These are phyloP conservation scores for Fusarium sp. DNA, from an alignment of 2,329 filamentous ascomycete species.

Conservation along the genomic window DNA sequence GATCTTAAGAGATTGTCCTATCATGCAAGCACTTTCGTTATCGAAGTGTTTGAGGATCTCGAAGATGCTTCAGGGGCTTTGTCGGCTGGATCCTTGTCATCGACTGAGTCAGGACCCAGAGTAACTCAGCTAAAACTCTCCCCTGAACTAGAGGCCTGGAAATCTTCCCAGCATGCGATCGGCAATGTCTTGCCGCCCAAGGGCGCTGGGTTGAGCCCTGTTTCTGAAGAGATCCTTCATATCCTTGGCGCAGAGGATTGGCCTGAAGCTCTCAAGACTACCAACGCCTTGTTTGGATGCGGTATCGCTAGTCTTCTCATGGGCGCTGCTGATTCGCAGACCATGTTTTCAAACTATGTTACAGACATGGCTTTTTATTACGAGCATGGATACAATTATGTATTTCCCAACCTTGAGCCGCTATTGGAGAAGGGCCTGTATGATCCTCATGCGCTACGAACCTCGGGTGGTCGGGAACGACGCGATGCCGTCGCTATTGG, in stretches of 20 bases:
- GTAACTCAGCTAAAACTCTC: slow-evolving; percentile 35
- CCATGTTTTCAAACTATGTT: slow-evolving; percentile 45
- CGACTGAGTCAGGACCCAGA: slow-evolving; percentile 20
- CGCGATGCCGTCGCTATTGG: slow-evolving; percentile 39
- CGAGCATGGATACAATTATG: slow-evolving; percentile 44
- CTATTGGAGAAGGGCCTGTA: slow-evolving; percentile 32
- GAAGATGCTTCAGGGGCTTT: slow-evolving; percentile 28
- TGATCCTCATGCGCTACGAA: slow-evolving; percentile 38
- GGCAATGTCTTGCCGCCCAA: slow-evolving; percentile 41
- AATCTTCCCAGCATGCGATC: slow-evolving; percentile 31
- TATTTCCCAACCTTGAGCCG: slow-evolving; percentile 40
- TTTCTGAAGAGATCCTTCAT: slow-evolving; percentile 22
- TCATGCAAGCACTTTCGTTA: slow-evolving; percentile 34
- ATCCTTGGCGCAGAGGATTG: slow-evolving; percentile 36
- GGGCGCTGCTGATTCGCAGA: slow-evolving; percentile 37
- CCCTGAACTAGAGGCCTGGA: slow-evolving; percentile 40
- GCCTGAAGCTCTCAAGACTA: slow-evolving; percentile 42
- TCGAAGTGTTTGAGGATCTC: slow-evolving; percentile 36
- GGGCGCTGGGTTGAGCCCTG: slow-evolving; percentile 33
- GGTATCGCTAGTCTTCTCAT: slow-evolving; percentile 43
- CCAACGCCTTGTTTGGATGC: slow-evolving; percentile 41
- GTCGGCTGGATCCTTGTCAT: slow-evolving; percentile 15
- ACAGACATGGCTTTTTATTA: slow-evolving; percentile 44
- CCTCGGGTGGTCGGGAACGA: slow-evolving; percentile 33
- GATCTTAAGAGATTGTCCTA: slow-evolving; percentile 33